Percentiles rank a stretch among this genome's conserved stretches.
These are phyloP conservation scores for Naumovozyma baii DNA, from an alignment of 805 yeast genomes.

Conservation along the genomic window DNA sequence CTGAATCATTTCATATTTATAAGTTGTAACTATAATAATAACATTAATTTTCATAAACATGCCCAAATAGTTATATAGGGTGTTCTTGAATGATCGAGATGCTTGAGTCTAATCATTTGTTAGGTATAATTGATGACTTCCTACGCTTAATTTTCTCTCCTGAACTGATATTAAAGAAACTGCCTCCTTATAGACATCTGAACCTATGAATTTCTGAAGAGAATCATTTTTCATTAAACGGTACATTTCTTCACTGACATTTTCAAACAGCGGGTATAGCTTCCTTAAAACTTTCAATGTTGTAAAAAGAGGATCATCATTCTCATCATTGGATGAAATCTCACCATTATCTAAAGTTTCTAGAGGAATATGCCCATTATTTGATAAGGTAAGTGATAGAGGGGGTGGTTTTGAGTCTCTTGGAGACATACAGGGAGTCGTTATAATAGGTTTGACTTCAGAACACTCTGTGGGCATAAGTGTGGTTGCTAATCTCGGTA, in stretches of 20 bases:
- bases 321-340: neutral
- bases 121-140: no score
- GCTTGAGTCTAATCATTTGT: no score
- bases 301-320: constrained; percentile 3
- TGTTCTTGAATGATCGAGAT: no score
- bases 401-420: constrained; percentile 4
- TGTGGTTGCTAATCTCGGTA: neutral
- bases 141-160: neutral
- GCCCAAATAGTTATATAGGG: neutral
- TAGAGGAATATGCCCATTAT: neutral
- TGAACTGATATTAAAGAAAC: neutral
- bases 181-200: constrained; percentile 33
- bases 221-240: constrained; percentile 65
- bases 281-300: constrained; percentile 32
- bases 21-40: neutral
- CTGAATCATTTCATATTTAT: neutral
- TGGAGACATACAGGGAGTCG: neutral
- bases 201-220: constrained; percentile 53
- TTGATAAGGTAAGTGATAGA: neutral
- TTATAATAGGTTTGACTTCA: neutral
- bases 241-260: constrained; percentile 41
- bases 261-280: constrained; percentile 37
- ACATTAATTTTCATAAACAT: neutral
- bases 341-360: neutral
- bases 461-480: neutral